Evolutionary conservation across 768 basidiomycete genomes (phyloP), one percentile per base, ranked within the genome.

Genomic region (Coprinopsis marcescibilis): DNA sequence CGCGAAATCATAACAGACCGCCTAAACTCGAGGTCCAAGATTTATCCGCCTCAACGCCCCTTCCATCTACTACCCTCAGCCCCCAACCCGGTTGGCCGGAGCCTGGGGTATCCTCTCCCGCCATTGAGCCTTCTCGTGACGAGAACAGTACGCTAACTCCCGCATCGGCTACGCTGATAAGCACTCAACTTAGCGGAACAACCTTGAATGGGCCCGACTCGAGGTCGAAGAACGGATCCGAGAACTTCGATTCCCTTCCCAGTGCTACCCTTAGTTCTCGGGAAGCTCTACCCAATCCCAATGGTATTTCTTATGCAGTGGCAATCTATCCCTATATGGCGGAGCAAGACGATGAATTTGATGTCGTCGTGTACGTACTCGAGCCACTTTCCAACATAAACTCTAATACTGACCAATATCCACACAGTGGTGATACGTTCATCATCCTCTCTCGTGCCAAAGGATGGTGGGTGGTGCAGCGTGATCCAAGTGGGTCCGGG

Each of bases 281-380:
- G 48, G 63, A 62, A 39, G 64, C 64, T 50, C 61, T 62, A 1
- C 57, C 30, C 54, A 49, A 44, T 20, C 67, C 66, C n/a, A 66
- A 64, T 42, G 82, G 80, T 12, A 75, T 93, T 15, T 93, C 92
- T 10, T 99, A 96, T 59, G 94, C 95, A 2, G 90, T 99, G 26
- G 92, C 94, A 24, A 98, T 98, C 55, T 98, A 99, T 60, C 96
- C 96, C 36, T 98, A 99, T 64, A 87, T 94, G 80, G 93, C 95
- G 4, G 96, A 98, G 65, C 86, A 96, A 61, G 92, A 96, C 48
- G 96, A 98, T 62, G 96, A 99, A 63, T 98, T 97, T 62, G 92
- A 98, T 60, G 96, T 98, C 2, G 81, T 88, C 30, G 94, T 99
- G 85, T 96, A 65, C 67, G 88, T 49, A 8, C 25, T 32, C 25